Percentiles rank a stretch among this genome's conserved stretches.
Conservation (phyloP, 306 rosid genomes). For the Casuarina glauca region DNA sequence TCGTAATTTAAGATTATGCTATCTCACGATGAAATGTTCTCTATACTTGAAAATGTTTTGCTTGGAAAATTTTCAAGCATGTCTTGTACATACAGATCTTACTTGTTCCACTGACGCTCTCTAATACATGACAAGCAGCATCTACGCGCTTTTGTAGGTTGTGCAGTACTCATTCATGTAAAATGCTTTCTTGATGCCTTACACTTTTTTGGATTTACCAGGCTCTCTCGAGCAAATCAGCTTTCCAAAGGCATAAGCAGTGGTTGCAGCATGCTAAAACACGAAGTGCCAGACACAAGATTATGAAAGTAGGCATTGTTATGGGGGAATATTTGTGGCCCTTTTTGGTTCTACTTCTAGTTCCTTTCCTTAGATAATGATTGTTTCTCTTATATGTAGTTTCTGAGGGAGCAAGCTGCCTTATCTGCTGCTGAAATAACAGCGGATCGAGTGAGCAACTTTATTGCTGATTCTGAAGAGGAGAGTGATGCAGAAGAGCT, state of each 20-base stretch:
- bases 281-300: slow-evolving; percentile 97
- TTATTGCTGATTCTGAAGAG: slow-evolving; percentile 69
- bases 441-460: slow-evolving; percentile 71
- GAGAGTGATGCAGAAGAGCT: slow-evolving; percentile 68
- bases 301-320: slow-evolving; percentile 76
- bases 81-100: neutral
- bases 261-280: slow-evolving; percentile 99
- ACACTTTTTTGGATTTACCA: slow-evolving; percentile 37
- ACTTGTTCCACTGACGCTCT: neutral
- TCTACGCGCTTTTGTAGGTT: neutral
- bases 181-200: slow-evolving; percentile 25
- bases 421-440: slow-evolving; percentile 88
- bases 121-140: neutral
- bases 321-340: slow-evolving; percentile 12
- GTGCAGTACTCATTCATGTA: neutral
- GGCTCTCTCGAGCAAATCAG: slow-evolving; percentile 97
- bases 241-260: slow-evolving; percentile 95
- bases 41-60: neutral
- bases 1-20: neutral
- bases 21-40: neutral
- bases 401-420: slow-evolving; percentile 96
- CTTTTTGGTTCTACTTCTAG: slow-evolving; percentile 3
- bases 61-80: neutral
- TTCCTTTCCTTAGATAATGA: slow-evolving; percentile 17
- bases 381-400: slow-evolving; percentile 53